Base-by-base conservation (phyloP, 2,329 filamentous ascomycete species). In the Huntiella omanensis region DNA sequence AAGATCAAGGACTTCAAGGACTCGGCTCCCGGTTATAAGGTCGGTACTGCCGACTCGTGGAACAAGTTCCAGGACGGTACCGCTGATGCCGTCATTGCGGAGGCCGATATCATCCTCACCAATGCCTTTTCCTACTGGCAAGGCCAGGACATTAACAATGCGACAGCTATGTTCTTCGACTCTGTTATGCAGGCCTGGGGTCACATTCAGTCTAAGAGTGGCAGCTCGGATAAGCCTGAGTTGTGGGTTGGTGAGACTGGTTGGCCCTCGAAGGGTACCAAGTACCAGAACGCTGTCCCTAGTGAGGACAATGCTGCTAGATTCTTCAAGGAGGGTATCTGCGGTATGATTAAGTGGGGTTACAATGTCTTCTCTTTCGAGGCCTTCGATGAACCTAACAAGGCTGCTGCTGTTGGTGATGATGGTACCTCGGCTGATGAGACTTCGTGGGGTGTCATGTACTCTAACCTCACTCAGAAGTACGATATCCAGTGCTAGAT, bases 121-220 rank as follows among this genome's bases (percentile, higher is more conserved):
- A 83, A 83, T 56, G 79, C 75, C 19, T 83, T 83, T 57, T 70
- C 74, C 32, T 83, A 80, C 67, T 83, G 79, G 79, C 79, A 83
- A 59, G 75, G 70, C 37, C 68, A 70, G 56, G 62, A 63, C 40
- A 70, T 70, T 51, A 61, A 63, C 48, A 73, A 78, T 54, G 56
- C 60, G 11, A 72, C 71, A 36, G 60, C 68, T 49, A 75, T 70
- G 45, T 81, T 79, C 64, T 73, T 81, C 54, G 70, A 80, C 54
- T 78, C 81, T 55, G 73, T 81, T 58, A 66, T 67, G 54, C 71
- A 77, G 59, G 77, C 77, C 17, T 68, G 77, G 52, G 62, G 61
- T 12, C 76, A 73, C 56, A 73, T 83, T 52, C 74, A 80, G 61
- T 58, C 65, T 49, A 52, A 77, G 33, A 73, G 73, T 32, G 63